These are phyloP conservation scores for Phytophthora niederhauseri DNA, from an alignment of 352 stramenopile species.

Conservation along the genomic window DNA sequence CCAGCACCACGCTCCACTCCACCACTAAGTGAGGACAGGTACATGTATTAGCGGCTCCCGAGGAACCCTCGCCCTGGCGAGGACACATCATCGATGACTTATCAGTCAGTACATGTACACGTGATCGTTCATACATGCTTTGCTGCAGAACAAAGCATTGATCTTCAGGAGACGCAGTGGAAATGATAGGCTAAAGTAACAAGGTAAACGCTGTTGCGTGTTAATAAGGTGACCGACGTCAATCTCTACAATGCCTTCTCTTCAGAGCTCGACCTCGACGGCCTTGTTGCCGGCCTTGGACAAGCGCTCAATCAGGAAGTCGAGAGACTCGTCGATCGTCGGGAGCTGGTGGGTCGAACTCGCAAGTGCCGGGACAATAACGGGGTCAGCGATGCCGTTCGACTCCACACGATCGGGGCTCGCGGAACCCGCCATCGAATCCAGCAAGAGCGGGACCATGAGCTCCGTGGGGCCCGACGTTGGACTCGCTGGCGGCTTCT, in stretches of 20 bases:
- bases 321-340: slow-evolving; percentile 59
- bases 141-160: too few relatives aligned
- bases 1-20: too few relatives aligned
- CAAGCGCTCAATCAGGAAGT: slow-evolving; percentile 60
- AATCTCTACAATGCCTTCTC: not conserved
- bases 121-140: too few relatives aligned
- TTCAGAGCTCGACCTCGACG: slow-evolving; percentile 23
- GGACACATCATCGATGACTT: not conserved
- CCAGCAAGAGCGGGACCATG: slow-evolving; percentile 26
- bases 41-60: too few relatives aligned
- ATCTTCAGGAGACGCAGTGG: not conserved
- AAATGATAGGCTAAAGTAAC: not conserved
- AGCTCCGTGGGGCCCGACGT: slow-evolving; percentile 4
- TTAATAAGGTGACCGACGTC: not conserved
- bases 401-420: slow-evolving; percentile 34
- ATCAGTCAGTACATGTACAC: not conserved
- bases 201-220: not conserved
- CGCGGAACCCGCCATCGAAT: slow-evolving; percentile 19
- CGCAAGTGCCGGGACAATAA: not conserved
- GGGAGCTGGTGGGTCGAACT: slow-evolving; percentile 32
- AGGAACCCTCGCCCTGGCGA: not conserved
- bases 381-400: slow-evolving; percentile 16
- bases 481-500: not conserved
- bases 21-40: not conserved
- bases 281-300: slow-evolving; percentile 14